These are phyloP conservation scores for Tetrapisispora nanseiensis DNA, from an alignment of 805 yeast genomes.

Conservation along the genomic window DNA sequence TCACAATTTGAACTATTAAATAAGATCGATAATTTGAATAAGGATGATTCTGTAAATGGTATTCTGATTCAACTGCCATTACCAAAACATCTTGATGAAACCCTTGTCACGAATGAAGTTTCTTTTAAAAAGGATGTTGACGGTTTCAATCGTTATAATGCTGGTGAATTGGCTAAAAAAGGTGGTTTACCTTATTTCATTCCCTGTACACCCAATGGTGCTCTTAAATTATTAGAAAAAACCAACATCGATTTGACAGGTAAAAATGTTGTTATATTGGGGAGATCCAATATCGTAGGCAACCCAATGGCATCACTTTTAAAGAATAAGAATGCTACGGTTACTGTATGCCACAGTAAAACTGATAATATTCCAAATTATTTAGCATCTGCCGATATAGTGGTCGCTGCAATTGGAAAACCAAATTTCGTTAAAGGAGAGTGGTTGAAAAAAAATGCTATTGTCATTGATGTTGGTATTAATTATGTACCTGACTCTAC, in stretches of 20 bases:
- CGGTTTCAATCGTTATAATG: conserved; percentile 70
- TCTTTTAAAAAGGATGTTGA: conserved; percentile 66
- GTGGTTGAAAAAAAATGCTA: conserved; percentile 76
- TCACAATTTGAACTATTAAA: conserved; percentile 47
- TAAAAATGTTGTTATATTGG: conserved; percentile 71
- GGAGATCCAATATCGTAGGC: conserved; percentile 82
- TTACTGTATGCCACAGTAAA: conserved; percentile 63
- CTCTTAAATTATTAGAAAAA: conserved; percentile 51
- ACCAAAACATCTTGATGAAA: conserved; percentile 61
- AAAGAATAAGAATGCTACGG: conserved; percentile 65
- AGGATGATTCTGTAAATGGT: conserved; percentile 55
- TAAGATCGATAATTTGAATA: conserved; percentile 47
- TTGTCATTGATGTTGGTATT: conserved; percentile 91
- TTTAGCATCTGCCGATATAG: conserved; percentile 59
- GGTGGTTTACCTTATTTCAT: conserved; percentile 61
- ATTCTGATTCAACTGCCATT: conserved; percentile 68
- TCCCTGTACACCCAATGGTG: conserved; percentile 83
- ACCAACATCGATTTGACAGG: conserved; percentile 51
- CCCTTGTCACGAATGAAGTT: conserved; percentile 57
- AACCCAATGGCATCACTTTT: conserved; percentile 66
- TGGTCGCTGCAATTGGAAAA: conserved; percentile 82
- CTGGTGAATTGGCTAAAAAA: conserved; percentile 67
- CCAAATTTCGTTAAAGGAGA: conserved; percentile 80
- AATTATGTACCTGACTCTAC: conserved; percentile 72
- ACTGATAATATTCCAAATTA: conserved; percentile 44